Base-by-base conservation (phyloP, 2,329 filamentous ascomycete genomes). In the Sclerotinia minor region DNA sequence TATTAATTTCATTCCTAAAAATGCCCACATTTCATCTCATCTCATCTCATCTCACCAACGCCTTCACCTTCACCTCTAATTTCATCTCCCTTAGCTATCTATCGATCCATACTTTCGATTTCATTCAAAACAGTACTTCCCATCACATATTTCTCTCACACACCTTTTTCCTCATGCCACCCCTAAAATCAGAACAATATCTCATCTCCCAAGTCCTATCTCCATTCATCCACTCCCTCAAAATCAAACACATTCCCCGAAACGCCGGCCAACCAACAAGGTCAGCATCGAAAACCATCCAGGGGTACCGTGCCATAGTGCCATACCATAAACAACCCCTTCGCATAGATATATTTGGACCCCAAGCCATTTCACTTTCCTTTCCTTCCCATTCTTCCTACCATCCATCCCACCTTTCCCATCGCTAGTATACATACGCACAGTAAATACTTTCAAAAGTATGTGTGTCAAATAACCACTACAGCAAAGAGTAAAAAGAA, bases 351-450 rank as follows among this genome's bases (percentile, higher is more conserved):
- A 63, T 63, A 35, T 63, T 26, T 52, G 59, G 29, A 21, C 50
- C 45, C 59, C 24, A 50, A 38, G 45, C 59, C 45, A 24, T 21
- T 32, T 32, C 45, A 50, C 50, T 45, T 38, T 63, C 59, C 59
- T 38, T 50, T 19, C 58, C 45, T 26, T 26, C n/a, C 45, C 8
- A 38, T 21, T 26, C 58, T 35, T 29, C 58, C 58, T 7, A 24
- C 45, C 29, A 32, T 50, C 29, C 45, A 32, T 63, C n/a, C 45
- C 32, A 26, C 19, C 59, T 45, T 32, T 63, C 29, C 59, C 45
- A 41, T 32, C 59, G 29, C 59, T 63, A 52, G 59, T 63, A 63
- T 63, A 63, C 59, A 63, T 41, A 63, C 59, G n/a, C 29, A 38
- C 32, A 38, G 32, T 41, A 63, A 50, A 50, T 50, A n/a, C 45